These are phyloP conservation scores for Excoecaria agallocha DNA, from an alignment of 345 rosid genomes.

Conservation along the genomic window DNA sequence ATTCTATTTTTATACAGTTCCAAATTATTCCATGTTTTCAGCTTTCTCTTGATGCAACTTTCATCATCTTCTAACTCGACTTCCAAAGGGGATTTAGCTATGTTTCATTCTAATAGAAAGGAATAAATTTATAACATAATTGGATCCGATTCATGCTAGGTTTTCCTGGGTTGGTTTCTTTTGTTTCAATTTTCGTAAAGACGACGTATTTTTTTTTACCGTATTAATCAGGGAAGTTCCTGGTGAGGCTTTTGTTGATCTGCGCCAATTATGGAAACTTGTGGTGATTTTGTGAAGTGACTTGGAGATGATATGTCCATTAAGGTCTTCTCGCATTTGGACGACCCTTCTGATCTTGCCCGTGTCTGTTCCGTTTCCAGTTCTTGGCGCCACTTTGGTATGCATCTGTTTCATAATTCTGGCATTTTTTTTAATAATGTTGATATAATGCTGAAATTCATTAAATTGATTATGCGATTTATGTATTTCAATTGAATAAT, in stretches of 20 bases:
- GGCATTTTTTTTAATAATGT: neutral
- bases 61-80: too few relatives aligned
- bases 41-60: too few relatives aligned
- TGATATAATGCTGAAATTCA: neutral
- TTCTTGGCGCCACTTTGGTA: conserved; percentile 67
- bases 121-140: neutral
- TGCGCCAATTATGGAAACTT: conserved; percentile 18
- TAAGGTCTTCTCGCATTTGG: conserved; percentile 38
- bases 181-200: neutral
- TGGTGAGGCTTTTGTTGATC: neutral
- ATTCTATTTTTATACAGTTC: too few relatives aligned
- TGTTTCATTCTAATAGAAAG: too few relatives aligned
- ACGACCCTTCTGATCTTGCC: conserved; percentile 63
- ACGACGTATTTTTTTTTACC: neutral
- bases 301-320: conserved; percentile 20
- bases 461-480: neutral
- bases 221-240: neutral
- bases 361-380: conserved; percentile 62
- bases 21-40: too few relatives aligned
- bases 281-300: conserved; percentile 2
- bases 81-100: too few relatives aligned
- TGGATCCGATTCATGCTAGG: neutral
- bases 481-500: neutral
- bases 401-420: conserved; percentile 12
- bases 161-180: neutral